Percentiles rank a stretch among this genome's conserved stretches.
These are phyloP conservation scores for Populus hybrid DNA, from an alignment of 441 rosid species.

Conservation along the genomic window DNA sequence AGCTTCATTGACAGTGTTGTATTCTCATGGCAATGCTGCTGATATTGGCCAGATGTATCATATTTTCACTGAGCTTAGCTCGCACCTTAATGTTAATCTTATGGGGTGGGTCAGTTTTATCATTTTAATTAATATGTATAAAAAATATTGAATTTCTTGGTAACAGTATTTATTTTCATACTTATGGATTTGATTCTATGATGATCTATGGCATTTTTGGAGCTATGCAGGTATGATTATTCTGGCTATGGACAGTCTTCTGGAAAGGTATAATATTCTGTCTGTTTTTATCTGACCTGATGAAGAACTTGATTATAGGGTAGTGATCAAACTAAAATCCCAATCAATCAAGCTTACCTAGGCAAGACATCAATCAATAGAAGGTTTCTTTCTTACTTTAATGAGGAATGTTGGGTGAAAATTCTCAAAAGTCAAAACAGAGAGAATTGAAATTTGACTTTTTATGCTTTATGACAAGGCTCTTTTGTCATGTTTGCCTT, in stretches of 20 bases:
- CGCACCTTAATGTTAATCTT: slow-evolving; percentile 80
- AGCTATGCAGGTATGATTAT: slow-evolving; percentile 77
- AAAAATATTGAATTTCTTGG: neutral
- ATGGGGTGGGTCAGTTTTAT: slow-evolving; percentile 85
- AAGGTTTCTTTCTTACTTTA: neutral
- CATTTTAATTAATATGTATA: neutral
- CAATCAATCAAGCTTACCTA: neutral
- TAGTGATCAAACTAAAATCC: neutral
- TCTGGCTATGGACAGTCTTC: slow-evolving; percentile 92
- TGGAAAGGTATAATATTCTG: slow-evolving; percentile 68
- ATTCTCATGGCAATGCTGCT: slow-evolving; percentile 96
- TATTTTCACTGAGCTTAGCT: slow-evolving; percentile 73
- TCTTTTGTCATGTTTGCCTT: neutral
- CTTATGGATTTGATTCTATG: neutral
- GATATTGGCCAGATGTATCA: slow-evolving; percentile 90
- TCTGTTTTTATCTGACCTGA: neutral
- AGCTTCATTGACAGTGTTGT: slow-evolving; percentile 78
- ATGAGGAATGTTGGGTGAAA: neutral
- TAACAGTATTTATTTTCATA: neutral
- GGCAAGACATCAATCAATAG: neutral
- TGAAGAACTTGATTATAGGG: neutral
- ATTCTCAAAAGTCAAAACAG: neutral
- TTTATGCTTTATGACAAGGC: neutral
- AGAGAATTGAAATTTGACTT: neutral
- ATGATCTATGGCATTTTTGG: neutral